phyloP scores from a whole-genome alignment of 352 stramenopile species.

The Phytopythium montanum region DNA sequence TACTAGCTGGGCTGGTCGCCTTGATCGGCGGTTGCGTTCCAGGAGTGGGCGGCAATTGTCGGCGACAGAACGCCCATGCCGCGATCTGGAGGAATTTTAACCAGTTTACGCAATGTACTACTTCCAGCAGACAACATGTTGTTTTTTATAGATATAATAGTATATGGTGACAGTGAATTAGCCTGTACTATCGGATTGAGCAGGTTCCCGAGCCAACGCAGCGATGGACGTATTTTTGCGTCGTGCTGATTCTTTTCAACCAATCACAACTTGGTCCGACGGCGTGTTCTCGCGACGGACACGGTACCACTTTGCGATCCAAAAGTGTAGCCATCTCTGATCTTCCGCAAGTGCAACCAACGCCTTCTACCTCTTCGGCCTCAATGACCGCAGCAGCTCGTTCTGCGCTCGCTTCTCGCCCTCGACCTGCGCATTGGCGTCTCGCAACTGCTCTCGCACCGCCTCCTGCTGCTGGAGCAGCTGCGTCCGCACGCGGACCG shows the following conservation, averaged over 20 bases:
- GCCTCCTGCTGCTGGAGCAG: constrained; percentile 21
- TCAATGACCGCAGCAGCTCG: constrained; percentile 20
- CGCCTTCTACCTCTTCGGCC: neutral
- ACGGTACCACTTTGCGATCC: neutral
- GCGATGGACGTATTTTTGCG: neutral
- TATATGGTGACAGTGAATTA: neutral
- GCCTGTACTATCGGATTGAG: neutral
- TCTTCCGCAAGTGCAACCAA: too few relatives aligned
- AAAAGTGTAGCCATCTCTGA: neutral
- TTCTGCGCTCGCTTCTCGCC: constrained; percentile 32
- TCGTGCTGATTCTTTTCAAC: neutral
- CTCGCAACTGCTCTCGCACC: constrained; percentile 18
- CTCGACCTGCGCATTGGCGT: constrained; percentile 20
- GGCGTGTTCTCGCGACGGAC: neutral
- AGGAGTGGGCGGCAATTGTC: too few relatives aligned
- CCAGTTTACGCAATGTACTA: neutral
- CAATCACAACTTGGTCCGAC: neutral
- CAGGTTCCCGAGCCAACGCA: neutral
- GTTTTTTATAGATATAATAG: neutral
- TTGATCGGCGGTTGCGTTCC: too few relatives aligned
- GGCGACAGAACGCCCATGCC: neutral
- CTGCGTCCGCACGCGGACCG: constrained; percentile 20
- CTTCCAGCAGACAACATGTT: neutral
- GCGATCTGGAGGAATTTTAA: neutral
- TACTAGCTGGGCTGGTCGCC: too few relatives aligned